phyloP scores from a whole-genome alignment of 441 rosid species.

The Breynia disticha region DNA sequence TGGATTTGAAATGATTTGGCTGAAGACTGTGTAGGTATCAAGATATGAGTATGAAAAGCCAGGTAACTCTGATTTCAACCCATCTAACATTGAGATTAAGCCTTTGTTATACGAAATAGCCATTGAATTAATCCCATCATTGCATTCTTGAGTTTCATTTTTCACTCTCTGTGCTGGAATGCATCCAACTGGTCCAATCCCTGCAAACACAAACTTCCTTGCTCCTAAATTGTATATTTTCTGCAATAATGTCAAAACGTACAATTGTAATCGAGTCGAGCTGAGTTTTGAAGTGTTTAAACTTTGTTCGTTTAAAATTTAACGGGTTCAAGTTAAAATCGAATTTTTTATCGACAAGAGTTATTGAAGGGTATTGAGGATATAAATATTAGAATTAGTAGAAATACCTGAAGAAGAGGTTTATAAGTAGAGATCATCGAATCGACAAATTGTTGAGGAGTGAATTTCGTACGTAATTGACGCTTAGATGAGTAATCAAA shows the following conservation, averaged over 20 bases:
- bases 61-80: slow-evolving; percentile 17
- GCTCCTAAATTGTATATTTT: slow-evolving; percentile 20
- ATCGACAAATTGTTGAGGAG: slow-evolving; percentile 23
- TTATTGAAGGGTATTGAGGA: neutral
- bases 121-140: slow-evolving; percentile 17
- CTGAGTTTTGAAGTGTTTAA: too few relatives aligned
- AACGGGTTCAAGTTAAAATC: too few relatives aligned
- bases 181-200: slow-evolving; percentile 27
- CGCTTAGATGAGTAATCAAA: slow-evolving; percentile 22
- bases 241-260: slow-evolving; percentile 16
- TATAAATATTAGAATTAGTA: neutral
- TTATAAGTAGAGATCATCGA: slow-evolving; percentile 21
- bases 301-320: too few relatives aligned
- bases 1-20: slow-evolving; percentile 20
- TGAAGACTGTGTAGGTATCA: slow-evolving; percentile 16
- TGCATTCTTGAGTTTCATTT: slow-evolving; percentile 19
- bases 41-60: slow-evolving; percentile 24
- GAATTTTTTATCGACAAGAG: too few relatives aligned
- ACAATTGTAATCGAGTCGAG: too few relatives aligned
- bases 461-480: slow-evolving; percentile 10
- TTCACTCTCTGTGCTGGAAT: slow-evolving; percentile 23
- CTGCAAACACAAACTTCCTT: slow-evolving; percentile 26
- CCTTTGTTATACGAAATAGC: slow-evolving; percentile 15
- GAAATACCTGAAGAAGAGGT: slow-evolving; percentile 21
- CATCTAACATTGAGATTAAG: slow-evolving; percentile 18